phyloP scores from a whole-genome alignment of 139 green algal species.

The Astrephomene gubernaculifera region DNA sequence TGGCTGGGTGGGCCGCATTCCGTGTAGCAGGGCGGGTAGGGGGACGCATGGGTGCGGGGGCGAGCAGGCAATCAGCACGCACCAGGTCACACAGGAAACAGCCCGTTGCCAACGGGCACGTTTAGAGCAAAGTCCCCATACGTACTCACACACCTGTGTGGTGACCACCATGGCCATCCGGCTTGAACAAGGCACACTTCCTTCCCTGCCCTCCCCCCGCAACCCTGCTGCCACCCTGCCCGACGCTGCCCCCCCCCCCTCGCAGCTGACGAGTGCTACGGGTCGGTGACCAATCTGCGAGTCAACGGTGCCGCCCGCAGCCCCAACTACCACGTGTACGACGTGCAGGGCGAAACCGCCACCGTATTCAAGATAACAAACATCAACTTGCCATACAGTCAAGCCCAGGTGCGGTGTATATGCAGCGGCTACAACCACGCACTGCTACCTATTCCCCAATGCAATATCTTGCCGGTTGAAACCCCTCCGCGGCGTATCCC shows the following conservation, averaged over 20 bases:
- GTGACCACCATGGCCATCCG: background rate
- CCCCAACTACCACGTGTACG: constrained; percentile 26
- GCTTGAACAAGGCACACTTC: background rate
- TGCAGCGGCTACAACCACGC: background rate
- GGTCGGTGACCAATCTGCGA: constrained; percentile 3
- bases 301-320: background rate
- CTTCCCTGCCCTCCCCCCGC: background rate
- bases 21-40: background rate
- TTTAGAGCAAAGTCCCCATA: background rate
- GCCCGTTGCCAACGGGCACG: background rate
- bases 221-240: background rate
- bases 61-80: background rate
- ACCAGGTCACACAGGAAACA: background rate
- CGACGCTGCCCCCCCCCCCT: background rate
- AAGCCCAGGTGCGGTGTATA: background rate
- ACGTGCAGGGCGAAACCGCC: constrained; percentile 1
- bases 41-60: background rate
- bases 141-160: background rate
- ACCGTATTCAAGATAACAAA: constrained; percentile 11
- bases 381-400: background rate
- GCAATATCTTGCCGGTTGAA: background rate
- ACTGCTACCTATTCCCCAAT: background rate
- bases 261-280: constrained; percentile 35
- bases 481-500: background rate
- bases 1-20: background rate